Evolutionary conservation across 2,329 filamentous ascomycete species (phyloP), one percentile per base, ranked within the genome.

Genomic region (Pseudogymnoascus sp.): DNA sequence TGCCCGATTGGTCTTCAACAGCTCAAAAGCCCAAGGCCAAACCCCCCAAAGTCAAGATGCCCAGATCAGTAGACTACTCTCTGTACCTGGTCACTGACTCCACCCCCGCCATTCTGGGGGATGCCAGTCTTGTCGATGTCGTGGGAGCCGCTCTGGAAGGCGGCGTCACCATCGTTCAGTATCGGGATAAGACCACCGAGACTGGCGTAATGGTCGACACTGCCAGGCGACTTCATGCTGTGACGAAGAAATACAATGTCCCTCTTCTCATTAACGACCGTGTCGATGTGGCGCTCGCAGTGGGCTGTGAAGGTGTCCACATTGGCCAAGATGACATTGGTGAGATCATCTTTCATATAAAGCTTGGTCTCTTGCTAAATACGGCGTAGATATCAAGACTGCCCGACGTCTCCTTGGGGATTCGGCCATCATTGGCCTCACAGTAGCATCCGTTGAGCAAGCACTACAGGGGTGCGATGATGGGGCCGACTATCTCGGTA

Each of bases 51-150:
- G 59, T 61, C 62, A 76, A 74, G 70, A 61, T 69, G 61, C 68
- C 77, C 63, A 65, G 74, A 71, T 70, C 76, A 18, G 78, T 88
- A 54, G 86, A 96, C 75, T 92, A 95, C 73, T 86, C 87, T 57
- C 78, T 97, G 38, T 97, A 97, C 73, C 81, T 97, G 62, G 92
- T 97, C 67, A 97, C 92, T 4, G 92, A 97, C 79, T 94, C 91
- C 58, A 96, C 92, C n/a, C 83, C 87, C 12, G 85, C 86, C 35
- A 91, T 96, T 67, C 85, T 97, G 43, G 89, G 89, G 60, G 76
- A 81, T 65, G 83, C 82, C 67, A 81, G 91, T 71, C 79, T 97
- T 37, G 82, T 84, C 63, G 68, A 82, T 8, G 86, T 96, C 1
- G 92, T 97, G 60, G 85, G 88, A 69, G 81, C 84, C 50, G 88